A percentile compares a stretch with the other conserved stretches of the same genome.
These are phyloP conservation scores for Aspergillus aculeatinus DNA, from an alignment of 2,329 filamentous ascomycete genomes.

Conservation along the genomic window DNA sequence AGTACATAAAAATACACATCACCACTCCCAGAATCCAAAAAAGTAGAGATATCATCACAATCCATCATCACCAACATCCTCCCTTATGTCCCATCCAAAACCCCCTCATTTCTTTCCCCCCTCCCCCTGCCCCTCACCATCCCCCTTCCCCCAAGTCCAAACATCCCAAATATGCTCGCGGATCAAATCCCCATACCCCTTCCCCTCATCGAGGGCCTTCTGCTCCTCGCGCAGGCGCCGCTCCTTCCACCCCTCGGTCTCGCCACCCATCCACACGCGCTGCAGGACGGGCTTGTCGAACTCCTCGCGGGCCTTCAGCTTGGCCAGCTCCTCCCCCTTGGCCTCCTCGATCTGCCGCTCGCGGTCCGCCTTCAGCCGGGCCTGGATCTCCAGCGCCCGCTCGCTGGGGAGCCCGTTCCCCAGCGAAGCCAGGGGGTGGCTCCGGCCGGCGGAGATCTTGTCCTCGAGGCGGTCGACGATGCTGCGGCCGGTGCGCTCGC, in stretches of 20 bases:
- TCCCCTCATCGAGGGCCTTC: conserved; percentile 44
- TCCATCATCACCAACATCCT: background rate
- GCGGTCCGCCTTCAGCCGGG: conserved; percentile 27
- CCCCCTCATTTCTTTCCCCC: background rate
- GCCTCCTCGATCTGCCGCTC: conserved; percentile 27
- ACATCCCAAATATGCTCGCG: conserved; percentile 49
- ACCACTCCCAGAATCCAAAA: background rate
- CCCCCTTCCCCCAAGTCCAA: conserved; percentile 41
- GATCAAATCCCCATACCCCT: conserved; percentile 48
- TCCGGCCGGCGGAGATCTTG: background rate
- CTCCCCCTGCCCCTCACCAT: background rate
- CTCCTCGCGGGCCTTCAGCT: conserved; percentile 30
- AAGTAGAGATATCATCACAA: background rate
- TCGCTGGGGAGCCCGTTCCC: conserved; percentile 30
- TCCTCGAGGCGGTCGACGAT: conserved; percentile 30
- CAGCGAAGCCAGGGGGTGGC: background rate
- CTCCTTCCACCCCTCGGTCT: conserved; percentile 47
- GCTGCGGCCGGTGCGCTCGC: conserved; percentile 37
- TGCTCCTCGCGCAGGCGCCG: conserved; percentile 42
- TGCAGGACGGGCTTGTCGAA: conserved; percentile 31
- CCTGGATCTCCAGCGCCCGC: conserved; percentile 35
- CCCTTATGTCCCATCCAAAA: background rate
- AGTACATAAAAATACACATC: background rate
- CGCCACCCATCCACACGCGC: conserved; percentile 43
- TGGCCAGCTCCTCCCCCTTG: conserved; percentile 33